Percentiles rank a stretch among this genome's conserved stretches.
Evolutionary conservation across 2,329 filamentous ascomycete genomes (phyloP).

Genomic region (Fusarium nodosum): DNA sequence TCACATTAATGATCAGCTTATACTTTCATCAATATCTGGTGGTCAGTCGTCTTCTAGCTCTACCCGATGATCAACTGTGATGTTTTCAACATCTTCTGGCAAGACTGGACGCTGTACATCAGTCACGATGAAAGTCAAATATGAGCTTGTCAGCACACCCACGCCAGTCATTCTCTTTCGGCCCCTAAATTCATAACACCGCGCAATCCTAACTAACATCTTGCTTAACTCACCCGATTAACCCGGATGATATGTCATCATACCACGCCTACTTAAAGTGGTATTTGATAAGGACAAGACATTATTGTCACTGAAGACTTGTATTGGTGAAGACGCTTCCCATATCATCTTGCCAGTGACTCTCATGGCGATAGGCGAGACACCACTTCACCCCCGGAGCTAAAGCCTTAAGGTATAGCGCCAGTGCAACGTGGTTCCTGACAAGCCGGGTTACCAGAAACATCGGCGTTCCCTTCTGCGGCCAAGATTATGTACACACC

Average conservation of each 20-base stretch:
- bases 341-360: background rate
- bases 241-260: no score
- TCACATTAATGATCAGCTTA: background rate
- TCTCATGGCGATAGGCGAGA: no score
- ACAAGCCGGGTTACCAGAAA: background rate
- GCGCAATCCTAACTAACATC: no score
- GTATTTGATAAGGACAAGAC: no score
- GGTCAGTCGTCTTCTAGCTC: background rate
- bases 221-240: background rate
- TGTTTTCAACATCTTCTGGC: background rate
- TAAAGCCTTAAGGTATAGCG: background rate
- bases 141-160: no score
- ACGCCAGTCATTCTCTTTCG: no score
- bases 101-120: no score
- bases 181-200: no score
- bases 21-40: background rate
- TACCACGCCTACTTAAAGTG: no score
- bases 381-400: background rate
- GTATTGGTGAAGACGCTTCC: no score
- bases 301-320: no score
- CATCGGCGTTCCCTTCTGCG: background rate
- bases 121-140: no score
- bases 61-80: background rate
- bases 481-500: background rate
- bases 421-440: background rate